phyloP scores from a whole-genome alignment of 345 rosid species.

The Populus tremula region DNA sequence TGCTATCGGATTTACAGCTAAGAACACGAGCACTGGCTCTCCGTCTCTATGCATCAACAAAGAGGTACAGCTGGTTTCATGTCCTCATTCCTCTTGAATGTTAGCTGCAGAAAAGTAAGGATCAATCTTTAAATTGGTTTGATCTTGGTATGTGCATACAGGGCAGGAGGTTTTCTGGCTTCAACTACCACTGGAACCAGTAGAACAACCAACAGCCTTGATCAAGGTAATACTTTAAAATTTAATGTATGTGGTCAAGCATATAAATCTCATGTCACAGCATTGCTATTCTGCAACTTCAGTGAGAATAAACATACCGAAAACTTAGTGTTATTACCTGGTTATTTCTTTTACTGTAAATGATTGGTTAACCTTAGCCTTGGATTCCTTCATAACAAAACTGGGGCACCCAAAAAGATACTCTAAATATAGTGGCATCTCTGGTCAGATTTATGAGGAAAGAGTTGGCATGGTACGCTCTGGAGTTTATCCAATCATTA shows the following conservation, averaged over 20 bases:
- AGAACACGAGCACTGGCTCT: constrained; percentile 39
- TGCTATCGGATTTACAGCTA: constrained; percentile 38
- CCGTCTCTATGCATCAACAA: constrained; percentile 24
- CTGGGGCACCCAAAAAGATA: too few species aligned
- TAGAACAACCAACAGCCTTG: background rate
- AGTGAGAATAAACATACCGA: too few species aligned
- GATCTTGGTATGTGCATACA: constrained; percentile 18
- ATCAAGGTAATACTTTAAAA: constrained; percentile 23
- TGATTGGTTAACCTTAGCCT: too few species aligned
- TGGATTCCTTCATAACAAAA: too few species aligned
- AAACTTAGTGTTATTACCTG: too few species aligned
- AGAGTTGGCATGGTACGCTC: too few species aligned
- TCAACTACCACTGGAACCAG: background rate
- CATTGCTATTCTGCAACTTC: background rate
- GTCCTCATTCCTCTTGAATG: background rate
- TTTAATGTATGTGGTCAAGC: background rate
- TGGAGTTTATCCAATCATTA: too few species aligned
- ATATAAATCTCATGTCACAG: background rate
- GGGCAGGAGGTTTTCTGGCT: constrained; percentile 22
- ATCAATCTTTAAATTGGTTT: background rate
- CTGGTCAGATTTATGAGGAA: too few species aligned
- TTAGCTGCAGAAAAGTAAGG: background rate
- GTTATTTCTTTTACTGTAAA: too few species aligned
- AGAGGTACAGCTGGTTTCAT: constrained; percentile 26
- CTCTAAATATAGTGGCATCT: too few species aligned